Base-by-base conservation (phyloP, 2,329 filamentous ascomycete genomes). In the Byssochlamys sp. region DNA sequence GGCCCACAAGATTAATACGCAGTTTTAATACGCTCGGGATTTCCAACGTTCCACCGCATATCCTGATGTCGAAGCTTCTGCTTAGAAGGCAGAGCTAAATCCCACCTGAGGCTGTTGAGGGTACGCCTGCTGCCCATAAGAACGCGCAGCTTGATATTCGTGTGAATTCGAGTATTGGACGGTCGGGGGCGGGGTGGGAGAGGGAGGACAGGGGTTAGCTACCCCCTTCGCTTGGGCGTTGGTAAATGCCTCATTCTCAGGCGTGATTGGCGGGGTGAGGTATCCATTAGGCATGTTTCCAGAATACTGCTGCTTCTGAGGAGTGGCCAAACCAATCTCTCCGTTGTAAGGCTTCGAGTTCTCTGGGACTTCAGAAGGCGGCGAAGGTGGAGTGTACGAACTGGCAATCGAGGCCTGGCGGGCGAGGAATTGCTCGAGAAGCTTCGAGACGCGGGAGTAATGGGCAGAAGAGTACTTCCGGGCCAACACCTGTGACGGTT, bases 401-500 rank as follows among this genome's bases (percentile, higher is more conserved):
- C 69, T 74, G 64, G 78, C 74, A 67, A 84, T 77, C 26, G 81
- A 79, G 60, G 81, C 80, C 71, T 86, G 83, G 59, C 82, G 81
- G 61, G 81, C 80, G 59, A 90, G 78, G 78, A 88, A 88, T 61
- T 83, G 77, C 63, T 88, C 85, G 54, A 89, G 77, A 51, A 80
- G 81, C 60, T 79, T 79, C 9, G 87, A 84, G 9, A 87, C 86
- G 33, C 80, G 78, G 3, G 84, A 87, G 62, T 86, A 80, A 65
- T 86, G 83, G 59, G 81, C 78, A 25, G 85, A 84, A 14, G 83
- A 80, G 67, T 89, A 89, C 68, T 90, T 90, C 65, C 85, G 79
- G 56, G 81, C 78, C 31, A 89, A 75, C 28, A 88, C 85, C 63
- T 82, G 80, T 7, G 86, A 89, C 48, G 86, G 86, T 63, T 84